Evolutionary conservation across 1,284 basidiomycete species (phyloP), one percentile per base, ranked within the genome.

Genomic region (Wolfiporia cocos): DNA sequence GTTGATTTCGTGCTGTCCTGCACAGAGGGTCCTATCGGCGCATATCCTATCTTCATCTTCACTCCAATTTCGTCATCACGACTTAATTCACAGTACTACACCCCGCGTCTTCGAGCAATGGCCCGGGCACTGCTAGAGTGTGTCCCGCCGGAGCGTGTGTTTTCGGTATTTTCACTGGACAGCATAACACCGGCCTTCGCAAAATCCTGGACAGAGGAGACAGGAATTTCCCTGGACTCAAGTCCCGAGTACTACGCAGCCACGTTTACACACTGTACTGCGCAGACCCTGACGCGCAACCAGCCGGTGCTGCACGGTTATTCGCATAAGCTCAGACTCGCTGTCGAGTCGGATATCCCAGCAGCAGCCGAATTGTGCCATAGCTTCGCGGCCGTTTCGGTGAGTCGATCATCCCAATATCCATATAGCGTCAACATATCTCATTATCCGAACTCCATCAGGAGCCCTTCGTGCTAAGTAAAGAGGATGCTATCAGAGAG

Each of bases 131-230:
- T 68, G 6, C 43, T 41, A 4, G 12, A n/a, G 11, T 10, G 38
- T 18, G 54, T 60, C 12, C 48, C 57, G 12, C 39, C 46, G 3
- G 41, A 64, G 11, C 69, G 84, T 10, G 70, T 84, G 0, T 88
- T 80, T 57, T 84, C 84, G 1, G 67, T 86, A 6, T 87, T 86
- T 51, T 74, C 79, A 1, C 64, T 69, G 2, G 67, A 76, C 6
- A 49, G 54, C 3, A 61, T 86, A n/a, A 62, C 76, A 1, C 34
- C 51, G 9, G 50, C 55, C 1, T 84, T 88, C 49, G 66, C 69
- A 4, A 31, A 56, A 3, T 47, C 65, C 7, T 86, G 74, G 80
- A 62, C 63, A n/a, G 40, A 50, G 14, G 44, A 55, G 11, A 74
- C 75, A 1, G 63, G 65, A 0, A 64, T 78, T 22, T 43, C 50